These are phyloP conservation scores for Cercospora brassicicola DNA, from an alignment of 2,329 filamentous ascomycete genomes.

Conservation along the genomic window DNA sequence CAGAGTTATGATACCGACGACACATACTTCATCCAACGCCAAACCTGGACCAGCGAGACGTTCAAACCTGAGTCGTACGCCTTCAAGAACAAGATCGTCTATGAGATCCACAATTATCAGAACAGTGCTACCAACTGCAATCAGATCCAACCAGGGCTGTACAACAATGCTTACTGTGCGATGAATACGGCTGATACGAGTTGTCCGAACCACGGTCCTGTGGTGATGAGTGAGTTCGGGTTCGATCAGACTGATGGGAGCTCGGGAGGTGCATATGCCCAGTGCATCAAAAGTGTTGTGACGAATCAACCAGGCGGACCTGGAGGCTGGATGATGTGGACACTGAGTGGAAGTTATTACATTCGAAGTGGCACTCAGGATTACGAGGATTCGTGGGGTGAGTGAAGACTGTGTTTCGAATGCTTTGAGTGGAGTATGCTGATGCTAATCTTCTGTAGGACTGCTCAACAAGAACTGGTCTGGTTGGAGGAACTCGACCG, in stretches of 20 bases:
- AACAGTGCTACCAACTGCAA: slow-evolving; percentile 37
- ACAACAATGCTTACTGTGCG: slow-evolving; percentile 56
- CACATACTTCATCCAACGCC: slow-evolving; percentile 44
- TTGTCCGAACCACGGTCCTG: slow-evolving; percentile 41
- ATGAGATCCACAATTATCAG: slow-evolving; percentile 64
- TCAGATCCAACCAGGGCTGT: slow-evolving; percentile 53
- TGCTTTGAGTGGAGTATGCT: not conserved
- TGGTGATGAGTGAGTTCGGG: slow-evolving; percentile 58
- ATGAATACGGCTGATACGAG: slow-evolving; percentile 41
- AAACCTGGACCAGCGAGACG: slow-evolving; percentile 44
- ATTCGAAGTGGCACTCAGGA: slow-evolving; percentile 55
- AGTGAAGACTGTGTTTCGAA: slow-evolving; percentile 8
- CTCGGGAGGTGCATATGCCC: slow-evolving; percentile 53
- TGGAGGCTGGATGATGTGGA: slow-evolving; percentile 60
- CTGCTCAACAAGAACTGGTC: slow-evolving; percentile 55
- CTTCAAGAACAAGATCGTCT: slow-evolving; percentile 55
- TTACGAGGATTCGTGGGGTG: slow-evolving; percentile 57
- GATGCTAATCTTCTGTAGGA: slow-evolving; percentile 42
- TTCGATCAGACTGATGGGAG: slow-evolving; percentile 53
- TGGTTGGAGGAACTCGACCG: slow-evolving; percentile 26
- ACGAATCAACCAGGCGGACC: slow-evolving; percentile 45
- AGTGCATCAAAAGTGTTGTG: slow-evolving; percentile 55
- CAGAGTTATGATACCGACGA: slow-evolving; percentile 59
- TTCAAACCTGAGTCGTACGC: slow-evolving; percentile 53
- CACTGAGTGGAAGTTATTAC: slow-evolving; percentile 56